A percentile compares a stretch with the other conserved stretches of the same genome.
Evolutionary conservation across 768 basidiomycete species (phyloP).

Genomic region (Leccinum broughii): DNA sequence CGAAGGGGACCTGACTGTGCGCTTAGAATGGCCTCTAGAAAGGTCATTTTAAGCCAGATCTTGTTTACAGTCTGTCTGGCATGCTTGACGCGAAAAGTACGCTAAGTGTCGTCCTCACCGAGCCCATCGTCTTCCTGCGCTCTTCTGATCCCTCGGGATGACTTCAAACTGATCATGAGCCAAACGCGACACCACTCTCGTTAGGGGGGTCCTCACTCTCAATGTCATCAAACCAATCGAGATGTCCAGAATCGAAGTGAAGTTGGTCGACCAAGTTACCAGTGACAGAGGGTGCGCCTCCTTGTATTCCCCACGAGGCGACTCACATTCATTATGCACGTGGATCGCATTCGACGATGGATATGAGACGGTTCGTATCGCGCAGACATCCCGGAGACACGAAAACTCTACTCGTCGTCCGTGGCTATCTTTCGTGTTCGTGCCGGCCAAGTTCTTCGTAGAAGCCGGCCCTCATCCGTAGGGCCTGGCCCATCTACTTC

Average conservation of each 20-base stretch:
- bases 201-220: constrained; percentile 66
- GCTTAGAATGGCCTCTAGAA: not conserved
- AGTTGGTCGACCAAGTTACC: constrained; percentile 55
- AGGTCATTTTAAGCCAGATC: not conserved
- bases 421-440: constrained; percentile 11
- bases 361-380: too few species aligned
- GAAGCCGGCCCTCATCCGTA: constrained; percentile 22
- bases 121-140: constrained; percentile 73
- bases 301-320: too few species aligned
- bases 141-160: constrained; percentile 48
- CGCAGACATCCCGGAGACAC: too few species aligned
- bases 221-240: constrained; percentile 74
- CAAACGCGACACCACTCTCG: constrained; percentile 54
- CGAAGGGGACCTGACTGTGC: not conserved
- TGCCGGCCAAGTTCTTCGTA: constrained; percentile 47
- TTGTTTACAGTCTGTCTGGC: not conserved
- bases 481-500: constrained; percentile 20
- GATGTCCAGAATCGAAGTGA: constrained; percentile 83
- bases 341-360: too few species aligned
- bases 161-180: constrained; percentile 19
- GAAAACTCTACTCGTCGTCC: too few species aligned
- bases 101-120: constrained; percentile 63
- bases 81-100: constrained; percentile 38
- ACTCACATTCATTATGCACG: too few species aligned
- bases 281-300: too few species aligned